These are phyloP conservation scores for Thymus quinquecostatus DNA, from an alignment of 257 asterid genomes.

Conservation along the genomic window DNA sequence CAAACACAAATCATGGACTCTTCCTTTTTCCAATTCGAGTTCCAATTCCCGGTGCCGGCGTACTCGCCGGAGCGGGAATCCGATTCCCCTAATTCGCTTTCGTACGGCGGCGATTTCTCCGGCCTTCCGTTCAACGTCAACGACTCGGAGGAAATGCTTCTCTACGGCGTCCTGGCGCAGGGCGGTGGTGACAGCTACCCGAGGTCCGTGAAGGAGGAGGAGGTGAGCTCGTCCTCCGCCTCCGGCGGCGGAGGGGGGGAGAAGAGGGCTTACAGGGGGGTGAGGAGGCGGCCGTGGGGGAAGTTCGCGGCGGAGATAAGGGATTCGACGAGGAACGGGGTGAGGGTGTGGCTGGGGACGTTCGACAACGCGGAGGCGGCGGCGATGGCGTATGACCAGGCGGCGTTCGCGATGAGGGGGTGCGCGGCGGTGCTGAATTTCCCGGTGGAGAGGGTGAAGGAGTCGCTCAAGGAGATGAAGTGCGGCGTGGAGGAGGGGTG, in stretches of 20 bases:
- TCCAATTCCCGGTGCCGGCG: constrained; percentile 7
- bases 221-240: constrained; percentile 47
- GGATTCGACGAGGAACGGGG: constrained; percentile 81
- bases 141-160: constrained; percentile 75
- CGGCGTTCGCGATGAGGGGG: constrained; percentile 79
- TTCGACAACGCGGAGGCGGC: constrained; percentile 87
- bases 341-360: constrained; percentile 86
- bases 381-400: constrained; percentile 89
- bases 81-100: constrained; percentile 25
- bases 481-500: constrained; percentile 56
- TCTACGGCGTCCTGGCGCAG: constrained; percentile 44
- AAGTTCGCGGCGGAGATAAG: constrained; percentile 88
- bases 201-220: constrained; percentile 51
- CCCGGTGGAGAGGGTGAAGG: constrained; percentile 66
- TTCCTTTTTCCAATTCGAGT: constrained; percentile 32
- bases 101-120: constrained; percentile 32
- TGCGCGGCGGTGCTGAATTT: constrained; percentile 72
- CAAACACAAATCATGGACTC: constrained; percentile 20
- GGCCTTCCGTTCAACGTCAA: constrained; percentile 65
- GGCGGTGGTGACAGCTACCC: not conserved
- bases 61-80: constrained; percentile 23
- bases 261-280: constrained; percentile 63
- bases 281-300: constrained; percentile 87
- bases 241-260: not conserved
- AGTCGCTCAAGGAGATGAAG: constrained; percentile 61